Evolutionary conservation across 768 basidiomycete species (phyloP).

Genomic region (Hygrophorus pudorinus): DNA sequence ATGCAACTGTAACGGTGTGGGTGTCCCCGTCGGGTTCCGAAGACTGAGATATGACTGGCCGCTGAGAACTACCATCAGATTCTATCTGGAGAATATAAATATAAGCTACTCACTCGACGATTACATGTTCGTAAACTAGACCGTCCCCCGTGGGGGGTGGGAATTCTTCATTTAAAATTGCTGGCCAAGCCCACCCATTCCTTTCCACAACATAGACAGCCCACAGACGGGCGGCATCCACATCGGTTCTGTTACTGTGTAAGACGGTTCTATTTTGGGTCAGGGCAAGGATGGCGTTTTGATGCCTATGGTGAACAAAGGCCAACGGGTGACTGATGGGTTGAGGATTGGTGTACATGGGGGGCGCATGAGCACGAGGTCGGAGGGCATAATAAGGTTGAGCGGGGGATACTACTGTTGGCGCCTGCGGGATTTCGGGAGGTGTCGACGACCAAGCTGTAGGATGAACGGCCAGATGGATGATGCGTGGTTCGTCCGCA

Average conservation of each 20-base stretch:
- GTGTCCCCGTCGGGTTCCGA: constrained; percentile 29
- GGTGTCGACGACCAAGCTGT: constrained; percentile 60
- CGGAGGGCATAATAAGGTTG: constrained; percentile 6
- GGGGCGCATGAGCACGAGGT: constrained; percentile 10
- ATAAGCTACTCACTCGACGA: constrained; percentile 30
- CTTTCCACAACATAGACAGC: not conserved
- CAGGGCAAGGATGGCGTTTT: constrained; percentile 32
- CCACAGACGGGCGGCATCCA: constrained; percentile 1
- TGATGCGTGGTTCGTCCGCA: constrained; percentile 44
- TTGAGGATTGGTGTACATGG: constrained; percentile 2
- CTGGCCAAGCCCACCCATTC: constrained; percentile 39
- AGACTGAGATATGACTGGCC: constrained; percentile 47
- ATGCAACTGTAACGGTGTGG: constrained; percentile 52
- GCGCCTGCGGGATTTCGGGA: constrained; percentile 23
- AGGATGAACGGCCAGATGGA: constrained; percentile 75
- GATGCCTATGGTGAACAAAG: constrained; percentile 19
- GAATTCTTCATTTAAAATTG: constrained; percentile 36
- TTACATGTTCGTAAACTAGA: constrained; percentile 28
- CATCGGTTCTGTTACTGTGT: constrained; percentile 1
- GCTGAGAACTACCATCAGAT: constrained; percentile 22
- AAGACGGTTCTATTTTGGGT: constrained; percentile 13
- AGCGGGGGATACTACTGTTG: constrained; percentile 6
- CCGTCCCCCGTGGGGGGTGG: constrained; percentile 30
- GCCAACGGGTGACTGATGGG: constrained; percentile 1
- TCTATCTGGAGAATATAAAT: constrained; percentile 4